Conservation (phyloP, 2,329 filamentous ascomycete species). For the Amphichorda felina region DNA sequence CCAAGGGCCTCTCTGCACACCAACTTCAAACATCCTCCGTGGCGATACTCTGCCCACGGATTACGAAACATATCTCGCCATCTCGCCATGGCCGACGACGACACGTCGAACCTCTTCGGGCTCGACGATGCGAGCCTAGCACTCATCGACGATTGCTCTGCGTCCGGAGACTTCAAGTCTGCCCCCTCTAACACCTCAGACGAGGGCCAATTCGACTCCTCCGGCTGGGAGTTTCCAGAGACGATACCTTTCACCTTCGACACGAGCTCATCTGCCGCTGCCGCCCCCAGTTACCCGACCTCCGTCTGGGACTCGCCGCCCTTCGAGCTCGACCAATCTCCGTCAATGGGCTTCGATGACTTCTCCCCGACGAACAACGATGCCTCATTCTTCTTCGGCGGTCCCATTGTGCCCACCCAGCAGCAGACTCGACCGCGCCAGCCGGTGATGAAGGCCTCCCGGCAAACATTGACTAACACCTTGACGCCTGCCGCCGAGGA, state of each 20-base stretch:
- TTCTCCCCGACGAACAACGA: conserved; percentile 20
- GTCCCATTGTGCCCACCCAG: conserved; percentile 12
- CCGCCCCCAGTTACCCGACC: conserved; percentile 18
- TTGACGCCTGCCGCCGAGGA: conserved; percentile 49
- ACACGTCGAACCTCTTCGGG: conserved; percentile 28
- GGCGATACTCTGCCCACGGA: no score
- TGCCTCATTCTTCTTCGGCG: conserved; percentile 20
- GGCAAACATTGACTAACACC: conserved; percentile 8
- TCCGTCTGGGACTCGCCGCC: conserved; percentile 21
- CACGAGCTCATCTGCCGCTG: conserved; percentile 21
- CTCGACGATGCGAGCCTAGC: conserved; percentile 28
- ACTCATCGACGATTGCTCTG: conserved; percentile 21
- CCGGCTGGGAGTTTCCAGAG: conserved; percentile 36
- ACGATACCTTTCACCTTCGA: conserved; percentile 34
- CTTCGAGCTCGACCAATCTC: conserved; percentile 20
- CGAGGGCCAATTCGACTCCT: conserved; percentile 19
- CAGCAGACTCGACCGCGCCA: conserved; percentile 17
- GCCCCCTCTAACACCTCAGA: conserved; percentile 11
- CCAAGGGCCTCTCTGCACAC: neutral
- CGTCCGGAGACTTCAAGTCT: conserved; percentile 8
- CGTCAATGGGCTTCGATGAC: conserved; percentile 18
- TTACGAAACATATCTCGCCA: no score
- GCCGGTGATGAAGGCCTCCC: conserved; percentile 10
- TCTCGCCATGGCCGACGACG: conserved; percentile 21
- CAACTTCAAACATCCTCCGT: neutral